These are phyloP conservation scores for Trypanosoma grayi DNA, from an alignment of 208 protist genomes.

Conservation along the genomic window DNA sequence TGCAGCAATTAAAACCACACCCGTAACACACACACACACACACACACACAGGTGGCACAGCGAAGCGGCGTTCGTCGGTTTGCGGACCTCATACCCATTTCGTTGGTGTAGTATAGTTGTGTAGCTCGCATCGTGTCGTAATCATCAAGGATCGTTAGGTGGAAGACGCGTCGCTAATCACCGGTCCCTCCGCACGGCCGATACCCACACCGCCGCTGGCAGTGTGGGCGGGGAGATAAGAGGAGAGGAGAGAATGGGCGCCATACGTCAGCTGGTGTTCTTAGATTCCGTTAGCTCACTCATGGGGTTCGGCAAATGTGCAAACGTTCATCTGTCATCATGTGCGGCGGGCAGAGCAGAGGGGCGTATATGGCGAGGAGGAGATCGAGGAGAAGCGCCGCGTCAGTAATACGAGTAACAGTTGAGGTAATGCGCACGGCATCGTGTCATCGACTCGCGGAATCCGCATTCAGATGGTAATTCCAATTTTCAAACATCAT, in stretches of 20 bases:
- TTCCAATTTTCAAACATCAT: slow-evolving; percentile 25
- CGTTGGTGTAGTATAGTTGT: slow-evolving; percentile 15
- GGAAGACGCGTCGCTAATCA: neutral
- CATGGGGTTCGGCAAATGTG: slow-evolving; percentile 19
- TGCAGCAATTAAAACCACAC: too few relatives aligned
- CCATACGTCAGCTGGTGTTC: neutral
- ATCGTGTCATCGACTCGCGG: slow-evolving; percentile 18
- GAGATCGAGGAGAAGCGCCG: neutral
- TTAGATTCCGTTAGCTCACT: slow-evolving; percentile 7
- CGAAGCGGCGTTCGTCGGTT: neutral
- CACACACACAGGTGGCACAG: neutral
- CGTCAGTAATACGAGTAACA: slow-evolving; percentile 30
- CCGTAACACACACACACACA: too few relatives aligned
- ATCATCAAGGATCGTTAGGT: slow-evolving; percentile 7
- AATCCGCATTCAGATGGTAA: slow-evolving; percentile 24
- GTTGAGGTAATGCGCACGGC: slow-evolving; percentile 29
- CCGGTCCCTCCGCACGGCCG: too few relatives aligned
- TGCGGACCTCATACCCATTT: neutral
- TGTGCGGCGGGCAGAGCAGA: neutral
- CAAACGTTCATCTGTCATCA: slow-evolving; percentile 17
- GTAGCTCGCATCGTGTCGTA: slow-evolving; percentile 8
- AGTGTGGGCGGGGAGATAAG: too few relatives aligned
- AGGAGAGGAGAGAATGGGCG: too few relatives aligned
- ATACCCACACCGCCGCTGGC: too few relatives aligned
- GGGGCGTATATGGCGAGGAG: neutral